Conservation (phyloP, 2,329 filamentous ascomycete species). For the Reticulascus tulasneorum region DNA sequence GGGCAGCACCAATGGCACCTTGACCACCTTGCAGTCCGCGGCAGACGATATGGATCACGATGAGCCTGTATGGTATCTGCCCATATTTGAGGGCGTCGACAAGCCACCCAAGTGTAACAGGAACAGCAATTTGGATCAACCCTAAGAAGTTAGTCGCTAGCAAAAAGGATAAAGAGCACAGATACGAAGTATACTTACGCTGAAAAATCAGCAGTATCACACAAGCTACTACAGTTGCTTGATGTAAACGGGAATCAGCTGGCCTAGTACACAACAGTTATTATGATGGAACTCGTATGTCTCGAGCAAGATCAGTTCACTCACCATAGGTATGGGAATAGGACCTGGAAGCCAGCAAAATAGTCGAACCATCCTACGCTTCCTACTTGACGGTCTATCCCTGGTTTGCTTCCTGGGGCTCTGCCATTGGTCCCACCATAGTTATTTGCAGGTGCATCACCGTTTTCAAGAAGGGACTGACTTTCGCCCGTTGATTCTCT, state of each 20-base stretch:
- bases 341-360: slow-evolving; percentile 37
- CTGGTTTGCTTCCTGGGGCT: no score
- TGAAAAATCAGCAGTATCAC: slow-evolving; percentile 36
- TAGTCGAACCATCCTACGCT: slow-evolving; percentile 41
- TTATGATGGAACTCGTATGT: neutral
- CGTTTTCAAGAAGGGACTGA: slow-evolving; percentile 36
- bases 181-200: no score
- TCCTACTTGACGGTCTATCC: slow-evolving; percentile 27
- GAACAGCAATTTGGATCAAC: slow-evolving; percentile 40
- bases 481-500: slow-evolving; percentile 29
- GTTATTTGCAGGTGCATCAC: slow-evolving; percentile 22
- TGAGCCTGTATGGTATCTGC: slow-evolving; percentile 35
- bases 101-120: slow-evolving; percentile 36
- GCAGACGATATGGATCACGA: slow-evolving; percentile 39
- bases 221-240: slow-evolving; percentile 36
- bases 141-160: no score
- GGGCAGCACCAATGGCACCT: slow-evolving; percentile 35
- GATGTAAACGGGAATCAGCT: slow-evolving; percentile 35
- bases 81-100: slow-evolving; percentile 36
- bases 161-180: no score
- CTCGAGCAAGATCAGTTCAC: no score
- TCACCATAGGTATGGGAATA: slow-evolving; percentile 43
- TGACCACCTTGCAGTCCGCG: slow-evolving; percentile 42
- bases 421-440: slow-evolving; percentile 23
- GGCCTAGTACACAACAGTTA: slow-evolving; percentile 28